Base-by-base conservation (phyloP, 2,329 filamentous ascomycete genomes). In the Botrytis aclada region DNA sequence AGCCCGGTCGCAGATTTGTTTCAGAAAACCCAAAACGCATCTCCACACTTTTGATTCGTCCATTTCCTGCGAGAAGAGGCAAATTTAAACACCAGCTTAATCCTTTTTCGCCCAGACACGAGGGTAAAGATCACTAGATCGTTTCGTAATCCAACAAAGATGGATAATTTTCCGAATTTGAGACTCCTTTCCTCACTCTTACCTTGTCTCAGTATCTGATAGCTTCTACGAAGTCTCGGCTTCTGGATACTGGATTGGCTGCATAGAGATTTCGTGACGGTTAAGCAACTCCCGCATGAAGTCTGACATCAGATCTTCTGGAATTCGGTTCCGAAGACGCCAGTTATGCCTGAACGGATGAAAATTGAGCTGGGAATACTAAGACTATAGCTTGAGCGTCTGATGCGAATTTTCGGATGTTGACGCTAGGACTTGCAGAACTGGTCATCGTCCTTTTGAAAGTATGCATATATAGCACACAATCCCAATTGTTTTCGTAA, bases 251-350 rank as follows among this genome's bases (percentile, higher is more conserved):
- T 8, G 62, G 29, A 37, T 18, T 47, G 7, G 20, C 43, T 20
- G 43, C 29, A 34, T 47, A 22, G 16, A 47, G 29, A 8, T 65
- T 20, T 34, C 20, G 16, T 47, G 18, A 45, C 62, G 43, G 29
- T 3, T 47, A 22, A 34, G 10, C 32, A 32, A 34, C 1, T 65
- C n/a, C 63, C 43, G 63, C 63, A 65, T 65, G 63, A 51, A 65
- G 32, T 64, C 29, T 65, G 63, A 65, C 63, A 65, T 65, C 63
- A 51, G 29, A 39, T 62, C n/a, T 29, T 29, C 25, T 62, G 34
- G 20, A 25, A 18, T 62, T 41, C 37, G 22, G 34, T 8, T 41
- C 25, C 22, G 37, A 14, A 16, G 32, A 39, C 10, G 1, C 12
- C 12, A 62, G 60, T 62, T 41, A 18, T 65, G 62, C 29, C 47